Evolutionary conservation across 805 yeast species (phyloP), one percentile per base, ranked within the genome.

Genomic region (Wickerhamomyces rabaulensis): DNA sequence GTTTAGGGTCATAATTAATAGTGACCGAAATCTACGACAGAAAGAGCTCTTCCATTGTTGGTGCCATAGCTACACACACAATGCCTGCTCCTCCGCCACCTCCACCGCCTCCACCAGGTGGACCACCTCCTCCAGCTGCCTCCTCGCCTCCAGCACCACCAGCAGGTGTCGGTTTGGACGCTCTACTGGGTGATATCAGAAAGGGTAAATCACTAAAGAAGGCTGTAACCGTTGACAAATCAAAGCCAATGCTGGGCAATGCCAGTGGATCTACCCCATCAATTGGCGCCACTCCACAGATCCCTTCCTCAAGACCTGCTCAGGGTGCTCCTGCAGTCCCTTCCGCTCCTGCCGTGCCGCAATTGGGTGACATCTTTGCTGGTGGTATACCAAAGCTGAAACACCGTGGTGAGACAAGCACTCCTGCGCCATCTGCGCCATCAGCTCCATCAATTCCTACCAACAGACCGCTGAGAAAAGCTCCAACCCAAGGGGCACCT

Each of bases 181-280:
- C 83, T 2, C 61, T 92, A 43, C 71, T 92, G 22, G 88, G 94
- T 26, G 95, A 87, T 62, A 92, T 92, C 53, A 78, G 89, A 57
- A 85, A 86, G 51, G 92, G 91, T 20, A 36, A 36, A 20, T 64
- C 56, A 40, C 69, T 84, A 46, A 83, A 80, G 58, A 81, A 84
- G 52, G 79, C 87, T 1, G 68, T 64, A 51, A 77, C 97, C 51
- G 68, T 76, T 66, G 82, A 79, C 71, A 67, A 96, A 67, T 78
- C 86, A 47, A 78, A 75, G 1, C 88, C 91, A 3, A 42, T 52
- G 50, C 63, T 79, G 27, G 73, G 74, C 20, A 39, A 43, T 25
- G 13, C 42, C 27, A 16, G 23, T 51, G 54, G 48, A 31, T 19
- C 41, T 38, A 26, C 52, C 55, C 9, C 52, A 41, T 21, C 64